A percentile compares a stretch with the other conserved stretches of the same genome.
Evolutionary conservation across 768 basidiomycete genomes (phyloP).

Genomic region (Psilocybe subaeruginosa): DNA sequence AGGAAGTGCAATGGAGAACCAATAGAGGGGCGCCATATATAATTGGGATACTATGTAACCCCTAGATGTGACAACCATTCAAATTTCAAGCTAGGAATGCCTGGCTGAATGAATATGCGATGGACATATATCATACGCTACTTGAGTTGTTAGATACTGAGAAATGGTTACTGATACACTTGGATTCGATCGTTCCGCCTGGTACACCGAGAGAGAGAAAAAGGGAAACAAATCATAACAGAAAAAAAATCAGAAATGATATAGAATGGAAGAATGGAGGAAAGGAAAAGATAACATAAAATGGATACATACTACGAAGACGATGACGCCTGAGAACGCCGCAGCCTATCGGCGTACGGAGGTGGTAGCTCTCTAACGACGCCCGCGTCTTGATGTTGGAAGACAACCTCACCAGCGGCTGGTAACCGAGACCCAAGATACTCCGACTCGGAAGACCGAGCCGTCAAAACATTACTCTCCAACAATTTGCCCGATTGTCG

Average conservation of each 20-base stretch:
- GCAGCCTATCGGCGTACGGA: slow-evolving; percentile 12
- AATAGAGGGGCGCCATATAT: too few species aligned
- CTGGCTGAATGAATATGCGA: not conserved
- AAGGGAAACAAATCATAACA: not conserved
- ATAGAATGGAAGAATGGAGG: not conserved
- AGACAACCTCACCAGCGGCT: not conserved
- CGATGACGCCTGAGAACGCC: slow-evolving; percentile 1
- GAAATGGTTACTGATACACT: not conserved
- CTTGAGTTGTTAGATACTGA: not conserved
- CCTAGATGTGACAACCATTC: too few species aligned
- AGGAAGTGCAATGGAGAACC: not conserved
- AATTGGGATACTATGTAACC: too few species aligned
- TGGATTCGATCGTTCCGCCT: not conserved
- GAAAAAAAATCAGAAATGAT: not conserved
- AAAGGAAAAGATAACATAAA: not conserved
- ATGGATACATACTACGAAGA: not conserved
- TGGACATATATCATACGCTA: not conserved
- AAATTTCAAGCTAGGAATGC: too few species aligned
- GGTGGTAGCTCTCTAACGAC: slow-evolving; percentile 13
- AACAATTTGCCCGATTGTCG: slow-evolving; percentile 11
- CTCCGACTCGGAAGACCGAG: slow-evolving; percentile 1
- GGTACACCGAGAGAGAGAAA: not conserved
- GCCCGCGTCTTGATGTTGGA: slow-evolving; percentile 16
- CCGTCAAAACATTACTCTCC: not conserved
- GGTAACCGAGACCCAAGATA: not conserved